phyloP scores from a whole-genome alignment of 192 early-diverging fungal species.

The Coemansia aciculifera region DNA sequence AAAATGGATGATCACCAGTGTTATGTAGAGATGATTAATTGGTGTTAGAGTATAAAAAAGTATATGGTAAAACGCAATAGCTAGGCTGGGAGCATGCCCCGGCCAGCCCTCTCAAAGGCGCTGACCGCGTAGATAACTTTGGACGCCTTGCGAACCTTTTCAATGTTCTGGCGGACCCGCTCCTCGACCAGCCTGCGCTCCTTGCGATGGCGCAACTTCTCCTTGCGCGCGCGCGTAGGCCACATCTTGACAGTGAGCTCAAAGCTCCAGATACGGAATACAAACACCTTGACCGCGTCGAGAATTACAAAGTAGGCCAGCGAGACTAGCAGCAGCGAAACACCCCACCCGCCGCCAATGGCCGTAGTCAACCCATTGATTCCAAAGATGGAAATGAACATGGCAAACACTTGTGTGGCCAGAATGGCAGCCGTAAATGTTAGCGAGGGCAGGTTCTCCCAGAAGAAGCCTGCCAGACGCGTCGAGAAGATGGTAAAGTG shows the following conservation, averaged over 20 bases:
- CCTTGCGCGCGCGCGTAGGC: slow-evolving; percentile 67
- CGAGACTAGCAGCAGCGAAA: slow-evolving; percentile 71
- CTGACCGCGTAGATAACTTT: slow-evolving; percentile 40
- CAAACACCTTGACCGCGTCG: slow-evolving; percentile 88
- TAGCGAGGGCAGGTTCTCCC: slow-evolving; percentile 79
- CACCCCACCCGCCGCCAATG: slow-evolving; percentile 76
- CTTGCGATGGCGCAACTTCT: slow-evolving; percentile 61
- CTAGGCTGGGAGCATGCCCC: slow-evolving; percentile 13
- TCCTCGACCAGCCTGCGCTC: slow-evolving; percentile 50
- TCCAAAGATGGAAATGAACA: slow-evolving; percentile 79
- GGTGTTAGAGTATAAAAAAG: background rate
- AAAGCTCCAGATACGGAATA: slow-evolving; percentile 85
- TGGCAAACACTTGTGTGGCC: slow-evolving; percentile 89
- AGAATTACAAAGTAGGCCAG: slow-evolving; percentile 80
- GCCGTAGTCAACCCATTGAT: slow-evolving; percentile 58
- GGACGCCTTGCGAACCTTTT: slow-evolving; percentile 39
- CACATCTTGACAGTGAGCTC: slow-evolving; percentile 83
- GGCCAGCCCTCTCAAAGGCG: slow-evolving; percentile 36
- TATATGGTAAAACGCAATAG: too few species aligned
- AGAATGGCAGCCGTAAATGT: slow-evolving; percentile 80
- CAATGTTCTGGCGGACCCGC: slow-evolving; percentile 51
- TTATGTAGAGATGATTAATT: background rate
- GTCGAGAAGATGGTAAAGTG: slow-evolving; percentile 97
- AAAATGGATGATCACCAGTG: too few species aligned
- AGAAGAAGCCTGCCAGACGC: slow-evolving; percentile 81